phyloP scores from a whole-genome alignment of 768 basidiomycete genomes.

The Serendipita sp. region DNA sequence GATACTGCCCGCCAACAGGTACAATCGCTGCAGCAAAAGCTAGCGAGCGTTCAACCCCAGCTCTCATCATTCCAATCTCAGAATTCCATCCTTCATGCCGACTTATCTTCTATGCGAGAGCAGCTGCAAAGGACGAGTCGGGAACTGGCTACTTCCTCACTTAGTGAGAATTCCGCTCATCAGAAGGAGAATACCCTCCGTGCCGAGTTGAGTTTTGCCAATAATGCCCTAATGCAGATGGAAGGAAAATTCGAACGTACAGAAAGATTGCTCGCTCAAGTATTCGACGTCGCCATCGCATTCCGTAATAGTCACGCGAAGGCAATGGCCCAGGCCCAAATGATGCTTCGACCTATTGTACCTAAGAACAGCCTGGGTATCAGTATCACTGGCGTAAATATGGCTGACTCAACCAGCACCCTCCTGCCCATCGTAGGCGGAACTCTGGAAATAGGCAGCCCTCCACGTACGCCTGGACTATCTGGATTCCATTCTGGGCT shows the following conservation, averaged over 20 bases:
- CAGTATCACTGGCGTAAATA: not conserved
- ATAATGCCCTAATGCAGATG: conserved; percentile 47
- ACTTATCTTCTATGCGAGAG: conserved; percentile 51
- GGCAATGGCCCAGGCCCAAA: conserved; percentile 28
- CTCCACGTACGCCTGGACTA: conserved; percentile 23
- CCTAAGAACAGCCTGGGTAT: not conserved
- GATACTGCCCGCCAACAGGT: conserved; percentile 46
- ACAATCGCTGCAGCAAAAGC: conserved; percentile 42
- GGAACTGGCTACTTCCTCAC: conserved; percentile 50
- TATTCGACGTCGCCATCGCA: conserved; percentile 61
- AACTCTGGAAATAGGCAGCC: conserved; percentile 25
- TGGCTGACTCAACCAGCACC: not conserved
- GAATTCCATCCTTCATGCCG: conserved; percentile 36
- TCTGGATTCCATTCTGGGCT: conserved; percentile 21
- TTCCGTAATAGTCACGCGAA: conserved; percentile 66
- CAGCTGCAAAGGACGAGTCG: conserved; percentile 56
- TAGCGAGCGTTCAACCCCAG: conserved; percentile 23
- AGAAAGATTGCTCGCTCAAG: conserved; percentile 58
- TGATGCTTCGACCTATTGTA: not conserved
- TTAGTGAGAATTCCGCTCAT: conserved; percentile 42
- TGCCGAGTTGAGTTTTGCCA: conserved; percentile 56
- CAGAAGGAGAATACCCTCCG: conserved; percentile 53
- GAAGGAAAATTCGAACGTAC: conserved; percentile 52
- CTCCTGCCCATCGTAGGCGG: not conserved
- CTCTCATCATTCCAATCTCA: not conserved